phyloP scores from a whole-genome alignment of 2,329 filamentous ascomycete genomes.

The Fusarium sulawesiense region DNA sequence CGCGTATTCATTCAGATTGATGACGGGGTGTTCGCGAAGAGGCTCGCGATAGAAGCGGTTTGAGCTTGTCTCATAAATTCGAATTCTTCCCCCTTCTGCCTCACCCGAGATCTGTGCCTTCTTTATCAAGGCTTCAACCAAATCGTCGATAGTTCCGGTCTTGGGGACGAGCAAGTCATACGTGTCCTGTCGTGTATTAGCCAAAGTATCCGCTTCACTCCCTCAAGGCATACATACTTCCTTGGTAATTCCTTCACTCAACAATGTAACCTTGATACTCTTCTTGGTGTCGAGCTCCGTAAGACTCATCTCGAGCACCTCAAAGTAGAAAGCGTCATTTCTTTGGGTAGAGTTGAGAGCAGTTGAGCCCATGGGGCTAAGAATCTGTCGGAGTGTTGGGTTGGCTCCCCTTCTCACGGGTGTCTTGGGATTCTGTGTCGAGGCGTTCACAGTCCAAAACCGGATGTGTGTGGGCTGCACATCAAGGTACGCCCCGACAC shows the following conservation, averaged over 20 bases:
- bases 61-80: constrained; percentile 84
- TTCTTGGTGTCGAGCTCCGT: constrained; percentile 95
- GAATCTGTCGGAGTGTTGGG: constrained; percentile 80
- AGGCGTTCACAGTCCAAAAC: constrained; percentile 86
- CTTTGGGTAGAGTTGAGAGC: constrained; percentile 78
- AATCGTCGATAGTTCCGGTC: constrained; percentile 81
- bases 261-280: constrained; percentile 81
- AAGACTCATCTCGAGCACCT: constrained; percentile 93
- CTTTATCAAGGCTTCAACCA: constrained; percentile 80
- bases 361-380: constrained; percentile 75
- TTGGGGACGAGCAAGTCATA: constrained; percentile 89
- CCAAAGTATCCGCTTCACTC: neutral
- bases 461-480: constrained; percentile 88
- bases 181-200: constrained; percentile 66
- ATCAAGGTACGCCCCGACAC: constrained; percentile 80
- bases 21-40: constrained; percentile 75
- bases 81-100: constrained; percentile 72
- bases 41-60: constrained; percentile 88
- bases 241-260: constrained; percentile 91
- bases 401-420: constrained; percentile 78
- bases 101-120: constrained; percentile 85
- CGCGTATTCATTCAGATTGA: constrained; percentile 87
- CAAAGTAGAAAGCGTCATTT: constrained; percentile 86
- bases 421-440: constrained; percentile 80
- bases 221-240: constrained; percentile 68